Percentiles rank a stretch among this genome's conserved stretches.
Conservation (phyloP, 2,329 filamentous ascomycete genomes). For the Orbilia ellipsospora region DNA sequence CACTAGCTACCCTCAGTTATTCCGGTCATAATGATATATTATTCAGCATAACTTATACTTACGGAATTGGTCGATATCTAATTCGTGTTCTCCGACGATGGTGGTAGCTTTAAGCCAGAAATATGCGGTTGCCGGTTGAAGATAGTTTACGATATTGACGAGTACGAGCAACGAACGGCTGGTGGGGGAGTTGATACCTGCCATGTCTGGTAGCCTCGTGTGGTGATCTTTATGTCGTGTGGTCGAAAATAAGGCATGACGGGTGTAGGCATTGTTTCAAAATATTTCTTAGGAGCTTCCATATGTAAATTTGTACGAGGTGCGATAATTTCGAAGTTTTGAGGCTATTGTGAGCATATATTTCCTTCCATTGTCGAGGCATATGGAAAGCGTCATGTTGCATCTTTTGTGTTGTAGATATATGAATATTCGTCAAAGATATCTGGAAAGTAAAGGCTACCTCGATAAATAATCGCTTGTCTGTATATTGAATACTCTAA, state of each 20-base stretch:
- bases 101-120: conserved; percentile 42
- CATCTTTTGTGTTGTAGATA: conserved; percentile 31
- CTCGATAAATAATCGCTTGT: neutral
- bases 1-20: neutral
- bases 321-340: conserved; percentile 32
- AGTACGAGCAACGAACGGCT: conserved; percentile 4
- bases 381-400: conserved; percentile 7
- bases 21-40: no score
- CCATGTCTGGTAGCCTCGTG: neutral
- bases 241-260: neutral
- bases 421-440: no score
- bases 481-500: conserved; percentile 19
- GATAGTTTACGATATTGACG: neutral
- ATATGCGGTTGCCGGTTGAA: conserved; percentile 12
- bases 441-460: no score
- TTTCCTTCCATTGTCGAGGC: neutral
- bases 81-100: conserved; percentile 14
- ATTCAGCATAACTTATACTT: neutral
- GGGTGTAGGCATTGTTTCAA: neutral
- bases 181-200: neutral
- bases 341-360: conserved; percentile 37
- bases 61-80: conserved; percentile 44
- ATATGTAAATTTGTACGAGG: neutral
- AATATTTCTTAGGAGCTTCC: neutral
- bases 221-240: neutral